Conservation (phyloP, 2,329 filamentous ascomycete species). For the Metarhizium guizhouense region DNA sequence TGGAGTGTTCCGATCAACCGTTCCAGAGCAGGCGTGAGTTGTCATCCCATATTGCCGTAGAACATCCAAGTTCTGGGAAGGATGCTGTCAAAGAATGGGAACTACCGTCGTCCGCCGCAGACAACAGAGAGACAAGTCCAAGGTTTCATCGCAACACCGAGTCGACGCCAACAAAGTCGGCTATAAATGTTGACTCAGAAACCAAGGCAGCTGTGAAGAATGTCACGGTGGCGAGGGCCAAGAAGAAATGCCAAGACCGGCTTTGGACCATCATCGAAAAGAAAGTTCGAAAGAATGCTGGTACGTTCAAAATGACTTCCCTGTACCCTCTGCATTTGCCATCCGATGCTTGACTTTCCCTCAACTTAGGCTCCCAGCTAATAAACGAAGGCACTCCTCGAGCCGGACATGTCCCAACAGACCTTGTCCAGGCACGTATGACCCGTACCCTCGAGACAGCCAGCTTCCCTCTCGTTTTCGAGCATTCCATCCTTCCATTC, state of each 20-base stretch:
- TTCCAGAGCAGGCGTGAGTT: too few species aligned
- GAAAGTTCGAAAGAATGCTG: background rate
- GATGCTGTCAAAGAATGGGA: too few species aligned
- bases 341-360: background rate
- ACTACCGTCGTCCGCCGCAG: too few species aligned
- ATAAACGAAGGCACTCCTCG: background rate
- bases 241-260: constrained; percentile 25
- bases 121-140: too few species aligned
- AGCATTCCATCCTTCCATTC: constrained; percentile 34
- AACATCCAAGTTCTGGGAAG: too few species aligned
- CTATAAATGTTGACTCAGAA: too few species aligned
- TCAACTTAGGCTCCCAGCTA: background rate
- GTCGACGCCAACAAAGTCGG: too few species aligned
- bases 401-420: constrained; percentile 21
- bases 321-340: background rate
- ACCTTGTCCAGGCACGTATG: constrained; percentile 5
- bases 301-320: background rate
- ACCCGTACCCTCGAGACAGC: constrained; percentile 22
- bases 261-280: background rate
- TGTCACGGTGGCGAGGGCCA: constrained; percentile 20
- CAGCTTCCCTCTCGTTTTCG: constrained; percentile 32
- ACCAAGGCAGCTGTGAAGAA: background rate
- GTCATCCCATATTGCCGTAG: too few species aligned
- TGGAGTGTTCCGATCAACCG: too few species aligned
- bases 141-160: too few species aligned